Evolutionary conservation across 192 early-diverging fungal species (phyloP), one percentile per base, ranked within the genome.

Genomic region (Chytriomyces confervae): DNA sequence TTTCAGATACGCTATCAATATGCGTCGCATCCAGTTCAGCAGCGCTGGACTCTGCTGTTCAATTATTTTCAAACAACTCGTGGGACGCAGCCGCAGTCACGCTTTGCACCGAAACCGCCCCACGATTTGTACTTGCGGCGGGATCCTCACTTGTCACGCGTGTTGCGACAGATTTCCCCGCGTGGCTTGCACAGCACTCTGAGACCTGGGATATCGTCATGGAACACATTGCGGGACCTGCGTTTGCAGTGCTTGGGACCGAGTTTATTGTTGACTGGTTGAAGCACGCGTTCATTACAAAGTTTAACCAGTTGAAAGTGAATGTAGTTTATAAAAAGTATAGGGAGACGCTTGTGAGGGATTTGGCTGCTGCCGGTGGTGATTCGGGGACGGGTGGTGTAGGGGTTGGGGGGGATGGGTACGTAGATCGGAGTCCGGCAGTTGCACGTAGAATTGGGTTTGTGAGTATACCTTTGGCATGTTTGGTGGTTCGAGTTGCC

Each of bases 281-380:
- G 68, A 99, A 99, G 82, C 98, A 99, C 82, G 94, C 98, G 0
- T 99, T 99, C 81, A 95, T 99, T 62, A 94, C 94, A 11, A 98
- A 98, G 77, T 97, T 98, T 82, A 99, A 99, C 82, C 92, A 93
- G 74, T 94, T 98, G 73, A 81, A 93, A 36, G 61, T 50, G 6
- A 93, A 95, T 5, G 89, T 91, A 43, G 91, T 98, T 0, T 99
- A 99, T 83, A 89, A 85, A 10, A 89, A 91, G 62, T 99, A 93
- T 78, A 87, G 90, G 5, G 95, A 96, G 73, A 91, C 96, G 57
- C 81, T 99, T 46, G 95, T 95, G 75, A 86, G 92, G 66, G 97
- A 98, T 82, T 76, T 99, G 47, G 89, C 93, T 2, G 86, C 82
- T 20, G 63, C 50, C 13, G 24, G 46, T 36, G 44, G 63, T 13